phyloP scores from a whole-genome alignment of 345 rosid genomes.

The Dimocarpus longan region DNA sequence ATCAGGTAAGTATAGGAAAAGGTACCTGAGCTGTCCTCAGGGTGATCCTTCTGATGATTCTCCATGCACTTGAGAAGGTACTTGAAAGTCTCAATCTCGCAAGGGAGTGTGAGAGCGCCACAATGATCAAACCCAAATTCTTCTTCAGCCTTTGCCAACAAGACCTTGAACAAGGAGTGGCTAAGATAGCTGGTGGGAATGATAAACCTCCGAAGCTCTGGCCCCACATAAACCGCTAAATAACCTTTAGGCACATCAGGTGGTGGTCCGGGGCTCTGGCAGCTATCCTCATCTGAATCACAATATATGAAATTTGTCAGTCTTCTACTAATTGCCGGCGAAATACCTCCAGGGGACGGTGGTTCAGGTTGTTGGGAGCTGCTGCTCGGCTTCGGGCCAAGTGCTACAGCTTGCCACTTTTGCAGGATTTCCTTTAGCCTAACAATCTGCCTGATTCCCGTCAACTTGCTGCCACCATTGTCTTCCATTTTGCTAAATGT shows the following conservation, averaged over 20 bases:
- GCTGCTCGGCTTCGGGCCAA: conserved; percentile 41
- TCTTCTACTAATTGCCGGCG: conserved; percentile 55
- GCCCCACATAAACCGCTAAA: conserved; percentile 88
- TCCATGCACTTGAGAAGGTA: conserved; percentile 83
- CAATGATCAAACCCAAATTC: conserved; percentile 90
- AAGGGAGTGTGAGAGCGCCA: conserved; percentile 85
- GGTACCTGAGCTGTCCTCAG: conserved; percentile 38
- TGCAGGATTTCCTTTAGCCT: conserved; percentile 81
- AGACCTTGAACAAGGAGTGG: conserved; percentile 82
- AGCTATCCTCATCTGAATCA: conserved; percentile 87
- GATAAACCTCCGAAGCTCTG: conserved; percentile 90
- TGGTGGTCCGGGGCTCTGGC: conserved; percentile 71
- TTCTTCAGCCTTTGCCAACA: conserved; percentile 89
- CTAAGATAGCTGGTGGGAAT: conserved; percentile 85
- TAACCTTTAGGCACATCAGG: conserved; percentile 89
- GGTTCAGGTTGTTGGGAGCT: conserved; percentile 23
- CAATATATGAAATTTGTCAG: conserved; percentile 40
- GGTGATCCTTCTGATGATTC: conserved; percentile 48
- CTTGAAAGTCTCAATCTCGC: conserved; percentile 98
- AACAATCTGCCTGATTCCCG: conserved; percentile 81
- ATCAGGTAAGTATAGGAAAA: neutral
- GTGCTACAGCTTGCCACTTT: conserved; percentile 85
- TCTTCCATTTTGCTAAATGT: conserved; percentile 56
- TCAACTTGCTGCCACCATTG: conserved; percentile 55
- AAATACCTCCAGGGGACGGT: conserved; percentile 32